These are phyloP conservation scores for Oleoguttula mirabilis DNA, from an alignment of 495 filamentous ascomycete species.

Conservation along the genomic window DNA sequence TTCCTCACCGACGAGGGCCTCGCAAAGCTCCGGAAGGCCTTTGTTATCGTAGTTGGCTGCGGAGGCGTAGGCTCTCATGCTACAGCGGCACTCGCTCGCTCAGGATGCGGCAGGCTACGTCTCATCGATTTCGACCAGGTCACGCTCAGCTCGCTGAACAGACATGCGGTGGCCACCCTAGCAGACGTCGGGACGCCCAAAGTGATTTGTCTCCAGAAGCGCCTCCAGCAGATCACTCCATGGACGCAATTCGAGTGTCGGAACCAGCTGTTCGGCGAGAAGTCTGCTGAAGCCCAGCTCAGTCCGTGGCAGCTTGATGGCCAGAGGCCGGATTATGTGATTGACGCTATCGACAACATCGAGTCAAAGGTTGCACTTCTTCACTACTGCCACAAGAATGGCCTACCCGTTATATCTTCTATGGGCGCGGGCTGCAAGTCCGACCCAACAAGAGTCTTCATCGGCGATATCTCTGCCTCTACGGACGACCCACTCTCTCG, in stretches of 20 bases:
- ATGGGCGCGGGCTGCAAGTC: constrained; percentile 98
- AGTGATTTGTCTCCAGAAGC: constrained; percentile 64
- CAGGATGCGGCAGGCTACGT: constrained; percentile 73
- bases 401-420: constrained; percentile 71
- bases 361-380: constrained; percentile 88
- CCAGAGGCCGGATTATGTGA: constrained; percentile 66
- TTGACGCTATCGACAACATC: constrained; percentile 98
- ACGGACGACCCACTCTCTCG: constrained; percentile 84
- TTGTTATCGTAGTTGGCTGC: constrained; percentile 81
- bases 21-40: constrained; percentile 61
- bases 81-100: constrained; percentile 72
- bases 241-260: constrained; percentile 85
- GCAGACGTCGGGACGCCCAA: constrained; percentile 93
- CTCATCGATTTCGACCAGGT: constrained; percentile 98
- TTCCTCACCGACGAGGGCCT: constrained; percentile 81
- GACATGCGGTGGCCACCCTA: constrained; percentile 86
- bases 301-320: constrained; percentile 45
- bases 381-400: constrained; percentile 68
- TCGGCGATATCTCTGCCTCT: constrained; percentile 82
- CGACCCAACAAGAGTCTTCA: constrained; percentile 81
- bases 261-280: constrained; percentile 68
- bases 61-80: constrained; percentile 94
- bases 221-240: constrained; percentile 73
- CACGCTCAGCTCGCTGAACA: constrained; percentile 79
- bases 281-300: constrained; percentile 52